These are phyloP conservation scores for Colletotrichum shisoi DNA, from an alignment of 2,329 filamentous ascomycete genomes.

Conservation along the genomic window DNA sequence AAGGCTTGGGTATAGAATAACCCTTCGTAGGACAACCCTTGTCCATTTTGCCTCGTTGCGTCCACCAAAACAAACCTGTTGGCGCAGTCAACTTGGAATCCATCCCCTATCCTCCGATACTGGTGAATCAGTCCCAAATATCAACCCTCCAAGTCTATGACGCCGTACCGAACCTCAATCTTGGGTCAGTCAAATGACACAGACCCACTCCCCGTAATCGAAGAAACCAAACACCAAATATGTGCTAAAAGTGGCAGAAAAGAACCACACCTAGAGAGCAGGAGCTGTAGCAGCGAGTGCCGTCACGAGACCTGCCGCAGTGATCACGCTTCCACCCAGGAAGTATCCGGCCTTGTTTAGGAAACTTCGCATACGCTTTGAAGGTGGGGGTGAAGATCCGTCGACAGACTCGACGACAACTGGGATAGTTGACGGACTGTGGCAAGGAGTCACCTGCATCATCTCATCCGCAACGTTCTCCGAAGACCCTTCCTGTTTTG, in stretches of 20 bases:
- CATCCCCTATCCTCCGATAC: conserved; percentile 2
- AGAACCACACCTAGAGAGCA: conserved; percentile 5
- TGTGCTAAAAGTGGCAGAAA: neutral
- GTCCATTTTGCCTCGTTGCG: neutral
- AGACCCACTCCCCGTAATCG: neutral
- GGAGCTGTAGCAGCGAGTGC: conserved; percentile 31
- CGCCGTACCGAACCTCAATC: conserved; percentile 3
- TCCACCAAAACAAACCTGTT: neutral
- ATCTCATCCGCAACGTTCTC: conserved; percentile 27
- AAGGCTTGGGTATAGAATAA: conserved; percentile 13
- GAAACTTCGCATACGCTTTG: conserved; percentile 19
- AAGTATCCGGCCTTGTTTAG: conserved; percentile 22
- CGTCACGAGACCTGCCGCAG: conserved; percentile 21
- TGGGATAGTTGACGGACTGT: neutral
- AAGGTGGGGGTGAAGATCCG: neutral
- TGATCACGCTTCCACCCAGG: conserved; percentile 22
- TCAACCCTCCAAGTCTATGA: conserved; percentile 3
- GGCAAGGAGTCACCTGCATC: neutral
- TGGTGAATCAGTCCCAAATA: neutral
- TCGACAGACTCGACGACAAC: neutral
- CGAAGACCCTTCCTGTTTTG: neutral
- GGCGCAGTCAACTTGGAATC: conserved; percentile 4
- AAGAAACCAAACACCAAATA: neutral
- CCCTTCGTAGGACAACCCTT: neutral
- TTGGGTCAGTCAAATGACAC: neutral